Conservation (phyloP, 345 rosid genomes). For the Populus euphratica region DNA sequence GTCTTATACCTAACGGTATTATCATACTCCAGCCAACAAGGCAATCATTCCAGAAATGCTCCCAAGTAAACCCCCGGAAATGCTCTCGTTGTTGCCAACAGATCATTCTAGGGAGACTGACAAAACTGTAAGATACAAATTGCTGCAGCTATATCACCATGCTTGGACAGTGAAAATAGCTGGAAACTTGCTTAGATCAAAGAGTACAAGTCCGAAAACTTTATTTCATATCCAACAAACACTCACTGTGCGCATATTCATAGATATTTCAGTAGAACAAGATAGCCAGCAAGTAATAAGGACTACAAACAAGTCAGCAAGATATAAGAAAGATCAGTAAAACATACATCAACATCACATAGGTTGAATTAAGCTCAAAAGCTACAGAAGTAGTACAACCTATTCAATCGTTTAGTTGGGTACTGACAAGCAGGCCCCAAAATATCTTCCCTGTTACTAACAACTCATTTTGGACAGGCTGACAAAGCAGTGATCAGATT, state of each 20-base stretch:
- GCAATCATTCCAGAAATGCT: no score
- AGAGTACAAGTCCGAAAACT: neutral
- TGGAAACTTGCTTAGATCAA: neutral
- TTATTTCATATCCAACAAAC: neutral
- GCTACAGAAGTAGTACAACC: constrained; percentile 12
- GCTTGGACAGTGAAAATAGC: no score
- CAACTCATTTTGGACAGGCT: neutral
- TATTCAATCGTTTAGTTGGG: neutral
- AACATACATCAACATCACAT: neutral
- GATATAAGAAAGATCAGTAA: neutral
- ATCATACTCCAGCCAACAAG: no score
- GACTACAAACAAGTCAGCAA: neutral
- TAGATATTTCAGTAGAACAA: neutral
- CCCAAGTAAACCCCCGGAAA: no score
- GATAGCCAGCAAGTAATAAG: neutral
- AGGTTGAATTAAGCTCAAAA: constrained; percentile 1
- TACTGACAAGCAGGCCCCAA: neutral
- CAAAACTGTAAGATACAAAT: neutral
- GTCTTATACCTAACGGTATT: no score
- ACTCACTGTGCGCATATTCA: neutral
- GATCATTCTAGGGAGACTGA: no score
- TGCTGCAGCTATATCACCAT: neutral
- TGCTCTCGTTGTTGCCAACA: no score
- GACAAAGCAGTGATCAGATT: constrained; percentile 43
- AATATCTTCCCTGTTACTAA: neutral